Base-by-base conservation (phyloP, 1,284 basidiomycete genomes). In the Earliella scabrosa region DNA sequence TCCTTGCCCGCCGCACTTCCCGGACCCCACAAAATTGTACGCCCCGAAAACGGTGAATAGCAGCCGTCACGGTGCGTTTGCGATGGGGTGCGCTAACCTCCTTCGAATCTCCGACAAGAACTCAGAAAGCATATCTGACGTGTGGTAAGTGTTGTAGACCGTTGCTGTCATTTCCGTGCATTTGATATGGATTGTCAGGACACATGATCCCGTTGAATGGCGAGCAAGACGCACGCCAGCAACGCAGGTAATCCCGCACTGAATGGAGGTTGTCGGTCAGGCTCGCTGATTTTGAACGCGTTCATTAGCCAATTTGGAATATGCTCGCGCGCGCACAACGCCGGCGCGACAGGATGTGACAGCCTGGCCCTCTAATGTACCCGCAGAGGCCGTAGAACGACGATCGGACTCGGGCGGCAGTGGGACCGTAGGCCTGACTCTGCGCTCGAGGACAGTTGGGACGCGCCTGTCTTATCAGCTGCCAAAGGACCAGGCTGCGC, bases 161-260 rank as follows among this genome's bases (percentile, higher is more conserved):
- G 43, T 53, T 47, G 41, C 50, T 54, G 61, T 48, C 53, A 49
- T 55, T 66, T 50, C 69, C 59, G 69, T 50, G 67, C 54, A 39
- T 50, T 41, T 31, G 36, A 21, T 36, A 32, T 53, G 88, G 88
- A 93, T n/a, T n/a, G n/a, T n/a, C n/a, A n/a, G n/a, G n/a, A 79
- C 94, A 95, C 77, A 97, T 96, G 94, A 95, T 98, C 57, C 92
- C 97, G 87, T n/a, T n/a, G n/a, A n/a, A n/a, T n/a, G n/a, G n/a
- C n/a, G n/a, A n/a, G n/a, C n/a, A n/a, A n/a, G n/a, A n/a, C n/a
- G n/a, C n/a, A n/a, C n/a, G n/a, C n/a, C n/a, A n/a, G n/a, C n/a
- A 96, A 98, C 79, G 98, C 99, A 81, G 98, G 35, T 38, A 3
- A 8, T 38, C 35, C 35, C 32, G 27, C 27, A 31, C 43, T 44